Conservation (phyloP, 2,329 filamentous ascomycete species). For the Mollisiaceae sp. region DNA sequence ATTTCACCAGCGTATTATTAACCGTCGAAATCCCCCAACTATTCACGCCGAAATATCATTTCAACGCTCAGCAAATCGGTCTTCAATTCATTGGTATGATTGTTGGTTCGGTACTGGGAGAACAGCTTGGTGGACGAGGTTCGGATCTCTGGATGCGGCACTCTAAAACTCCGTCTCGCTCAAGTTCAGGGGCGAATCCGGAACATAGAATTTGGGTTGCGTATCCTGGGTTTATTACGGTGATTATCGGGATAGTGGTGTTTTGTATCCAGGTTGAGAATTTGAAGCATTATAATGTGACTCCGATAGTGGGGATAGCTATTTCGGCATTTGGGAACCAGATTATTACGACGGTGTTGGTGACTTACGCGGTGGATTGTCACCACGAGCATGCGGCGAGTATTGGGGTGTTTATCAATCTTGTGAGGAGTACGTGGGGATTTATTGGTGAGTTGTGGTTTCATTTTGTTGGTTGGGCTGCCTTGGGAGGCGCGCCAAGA, state of each 20-base stretch:
- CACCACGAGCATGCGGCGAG: conserved; percentile 57
- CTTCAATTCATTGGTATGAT: conserved; percentile 4
- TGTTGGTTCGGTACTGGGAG: conserved; percentile 55
- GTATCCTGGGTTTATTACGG: conserved; percentile 56
- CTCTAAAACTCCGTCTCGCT: too few species aligned
- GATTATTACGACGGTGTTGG: conserved; percentile 59
- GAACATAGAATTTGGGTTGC: conserved; percentile 62
- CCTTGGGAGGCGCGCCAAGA: not conserved
- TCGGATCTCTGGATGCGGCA: conserved; percentile 58
- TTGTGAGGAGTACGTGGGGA: conserved; percentile 59
- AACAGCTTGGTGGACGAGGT: conserved; percentile 59
- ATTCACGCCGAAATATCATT: not conserved
- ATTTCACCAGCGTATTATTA: conserved; percentile 55
- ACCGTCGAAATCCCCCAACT: conserved; percentile 60
- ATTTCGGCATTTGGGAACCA: conserved; percentile 61
- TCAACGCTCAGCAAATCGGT: conserved; percentile 5
- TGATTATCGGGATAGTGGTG: conserved; percentile 57
- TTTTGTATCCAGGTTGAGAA: conserved; percentile 58
- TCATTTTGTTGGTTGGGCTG: not conserved
- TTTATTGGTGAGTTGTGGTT: conserved; percentile 47
- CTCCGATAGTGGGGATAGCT: conserved; percentile 58
- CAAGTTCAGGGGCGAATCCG: conserved; percentile 45
- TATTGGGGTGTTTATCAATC: conserved; percentile 64
- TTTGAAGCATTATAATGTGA: conserved; percentile 57
- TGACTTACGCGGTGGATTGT: conserved; percentile 58